These are phyloP conservation scores for Malus fusca DNA, from an alignment of 306 rosid species.

Conservation along the genomic window DNA sequence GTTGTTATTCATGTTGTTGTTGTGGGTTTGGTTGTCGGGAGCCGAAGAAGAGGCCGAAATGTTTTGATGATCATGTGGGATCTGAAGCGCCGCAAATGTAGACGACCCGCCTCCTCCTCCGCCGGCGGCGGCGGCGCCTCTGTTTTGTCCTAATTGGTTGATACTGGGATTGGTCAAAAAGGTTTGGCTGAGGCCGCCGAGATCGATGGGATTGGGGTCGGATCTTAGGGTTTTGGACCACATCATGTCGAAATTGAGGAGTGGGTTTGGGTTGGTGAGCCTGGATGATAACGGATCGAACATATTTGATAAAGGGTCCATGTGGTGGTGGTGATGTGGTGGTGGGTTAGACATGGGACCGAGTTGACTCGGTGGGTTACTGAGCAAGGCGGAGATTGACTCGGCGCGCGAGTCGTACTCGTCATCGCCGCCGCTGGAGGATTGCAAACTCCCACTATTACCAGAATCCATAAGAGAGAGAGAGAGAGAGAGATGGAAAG, in stretches of 20 bases:
- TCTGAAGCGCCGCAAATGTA: constrained; percentile 24
- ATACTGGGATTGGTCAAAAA: constrained; percentile 24
- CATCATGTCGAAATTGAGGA: constrained; percentile 37
- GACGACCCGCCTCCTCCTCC: not conserved
- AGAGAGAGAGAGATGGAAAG: not conserved
- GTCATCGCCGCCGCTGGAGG: constrained; percentile 86
- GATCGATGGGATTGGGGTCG: constrained; percentile 42
- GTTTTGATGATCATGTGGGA: constrained; percentile 18
- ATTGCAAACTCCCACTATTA: constrained; percentile 81
- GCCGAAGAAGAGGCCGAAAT: constrained; percentile 21
- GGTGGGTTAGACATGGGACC: constrained; percentile 22
- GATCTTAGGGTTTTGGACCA: constrained; percentile 58
- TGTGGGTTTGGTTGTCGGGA: constrained; percentile 15
- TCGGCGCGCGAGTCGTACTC: constrained; percentile 81
- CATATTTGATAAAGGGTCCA: constrained; percentile 52
- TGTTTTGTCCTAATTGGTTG: constrained; percentile 32
- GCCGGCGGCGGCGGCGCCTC: not conserved
- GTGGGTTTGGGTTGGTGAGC: constrained; percentile 25
- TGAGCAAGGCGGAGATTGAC: constrained; percentile 47
- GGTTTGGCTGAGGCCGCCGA: constrained; percentile 24
- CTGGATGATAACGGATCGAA: constrained; percentile 42
- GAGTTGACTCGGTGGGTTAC: constrained; percentile 12
- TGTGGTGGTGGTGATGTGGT: constrained; percentile 12
- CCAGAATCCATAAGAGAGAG: constrained; percentile 59
- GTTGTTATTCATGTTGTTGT: not conserved